Base-by-base conservation (phyloP, 1,284 basidiomycete species). In the Retiboletus fuscus region DNA sequence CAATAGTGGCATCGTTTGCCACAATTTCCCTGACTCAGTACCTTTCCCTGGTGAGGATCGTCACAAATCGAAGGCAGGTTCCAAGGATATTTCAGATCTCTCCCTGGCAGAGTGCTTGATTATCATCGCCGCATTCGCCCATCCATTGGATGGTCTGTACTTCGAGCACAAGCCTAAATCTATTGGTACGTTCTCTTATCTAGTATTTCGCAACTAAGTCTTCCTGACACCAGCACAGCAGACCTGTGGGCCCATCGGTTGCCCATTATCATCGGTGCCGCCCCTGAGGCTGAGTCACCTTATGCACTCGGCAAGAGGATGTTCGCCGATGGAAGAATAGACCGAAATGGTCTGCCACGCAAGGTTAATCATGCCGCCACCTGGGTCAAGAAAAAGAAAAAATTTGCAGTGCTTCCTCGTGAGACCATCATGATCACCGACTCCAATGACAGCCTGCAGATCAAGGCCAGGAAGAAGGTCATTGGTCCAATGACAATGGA, bases 371-470 rank as follows among this genome's bases (percentile, higher is more conserved):
- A 12, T 39, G 51, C 51, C 18, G 13, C 26, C 8, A 39, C n/a
- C 3, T 49, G 39, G 24, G 28, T 64, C n/a, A 57, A 57, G 53
- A 64, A 53, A 16, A 51, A 55, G 49, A 64, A 64, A 11, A 30
- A 18, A 20, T 7, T n/a, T n/a, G 8, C 53, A 34, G 53, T 30
- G 28, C 34, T 39, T 39, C 34, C 34, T 39, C 28, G 28, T 18
- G 53, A 57, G 26, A 28, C 53, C 28, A 57, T 57, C 53, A 18
- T 20, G 20, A 57, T 57, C 11, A 18, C 20, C 26, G 53, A 57
- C 53, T 57, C 53, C 13, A 28, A 57, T 28, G 53, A 57, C 28
- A 57, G 26, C 16, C 53, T 8, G 34, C 34, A 7, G 3, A 39
- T 39, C 7, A 39, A 39, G 34, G 6, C 1, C 34, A 39, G 7